Evolutionary conservation across 495 filamentous ascomycete species (phyloP).

Genomic region (Polyplosphaeria fusca): DNA sequence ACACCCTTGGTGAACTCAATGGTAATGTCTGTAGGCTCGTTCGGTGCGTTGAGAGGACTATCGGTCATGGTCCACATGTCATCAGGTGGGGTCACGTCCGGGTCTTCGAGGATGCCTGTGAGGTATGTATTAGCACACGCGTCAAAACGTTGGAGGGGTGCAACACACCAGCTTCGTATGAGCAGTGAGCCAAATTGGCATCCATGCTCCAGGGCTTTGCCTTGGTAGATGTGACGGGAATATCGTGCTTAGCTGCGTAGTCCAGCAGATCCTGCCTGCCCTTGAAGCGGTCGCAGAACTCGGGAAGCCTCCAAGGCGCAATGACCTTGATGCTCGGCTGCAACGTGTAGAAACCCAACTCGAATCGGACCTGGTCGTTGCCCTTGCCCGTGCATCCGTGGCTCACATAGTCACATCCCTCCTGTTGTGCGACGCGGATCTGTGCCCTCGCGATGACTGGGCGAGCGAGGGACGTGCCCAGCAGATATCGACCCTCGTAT

Average conservation of each 20-base stretch:
- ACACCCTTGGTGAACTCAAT: constrained; percentile 82
- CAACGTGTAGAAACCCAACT: constrained; percentile 63
- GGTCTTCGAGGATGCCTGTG: constrained; percentile 62
- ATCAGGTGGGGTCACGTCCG: constrained; percentile 61
- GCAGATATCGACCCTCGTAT: constrained; percentile 56
- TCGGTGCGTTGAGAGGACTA: constrained; percentile 72
- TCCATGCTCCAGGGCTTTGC: constrained; percentile 83
- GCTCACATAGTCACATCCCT: constrained; percentile 63
- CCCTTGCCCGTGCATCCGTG: constrained; percentile 88
- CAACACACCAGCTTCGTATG: constrained; percentile 70
- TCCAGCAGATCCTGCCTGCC: constrained; percentile 86
- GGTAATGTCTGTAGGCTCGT: constrained; percentile 72
- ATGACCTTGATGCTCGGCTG: constrained; percentile 80
- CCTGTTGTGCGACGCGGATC: constrained; percentile 66
- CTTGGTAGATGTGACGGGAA: constrained; percentile 87
- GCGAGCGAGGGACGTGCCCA: constrained; percentile 64
- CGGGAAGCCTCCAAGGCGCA: constrained; percentile 81
- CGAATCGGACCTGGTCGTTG: constrained; percentile 85
- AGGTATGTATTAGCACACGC: not conserved
- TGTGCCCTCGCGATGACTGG: constrained; percentile 85
- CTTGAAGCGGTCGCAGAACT: constrained; percentile 78
- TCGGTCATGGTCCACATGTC: constrained; percentile 85
- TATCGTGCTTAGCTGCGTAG: constrained; percentile 72
- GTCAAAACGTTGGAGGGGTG: not conserved
- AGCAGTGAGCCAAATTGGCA: constrained; percentile 88